Base-by-base conservation (phyloP, 257 asterid species). In the Salvia rosmarinus region DNA sequence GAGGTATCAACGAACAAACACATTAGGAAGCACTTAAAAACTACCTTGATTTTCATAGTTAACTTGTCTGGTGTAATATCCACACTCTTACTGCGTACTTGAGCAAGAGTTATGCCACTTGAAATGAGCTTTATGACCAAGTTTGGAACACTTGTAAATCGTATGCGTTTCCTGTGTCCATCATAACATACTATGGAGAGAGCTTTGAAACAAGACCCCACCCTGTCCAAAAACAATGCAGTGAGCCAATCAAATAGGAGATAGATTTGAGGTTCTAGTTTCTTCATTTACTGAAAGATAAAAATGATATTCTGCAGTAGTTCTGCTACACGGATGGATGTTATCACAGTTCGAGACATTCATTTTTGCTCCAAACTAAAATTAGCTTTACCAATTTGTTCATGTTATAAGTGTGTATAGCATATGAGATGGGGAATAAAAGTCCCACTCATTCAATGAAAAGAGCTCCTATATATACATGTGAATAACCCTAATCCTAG, bases 161-260 rank as follows among this genome's bases (percentile, higher is more conserved):
- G 73, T 50, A 81, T 64, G 9, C 67, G 60, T 70, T 87, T 89
- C 70, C 52, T 37, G 68, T 72, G 77, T 77, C 23, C 73, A 80
- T 89, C 96, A 57, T 50, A 76, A 79, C 90, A 87, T 34, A 70
- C 87, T 76, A 89, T 42, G 2, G 55, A 59, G 44, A 87, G 64
- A 60, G 72, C 35, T 37, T 77, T 82, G 67, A 74, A 75, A 73
- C 16, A 64, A 23, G 78, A 75, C 34, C 89, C 96, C 72, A 84
- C 82, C 82, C 96, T 85, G 89, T 73, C 58, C 67, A 82, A 50
- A 46, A 61, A 75, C 16, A 34, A 61, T 19, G 12, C 20, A 46
- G 43, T 23, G 47, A 67, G 35, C 4, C 49, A 11, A 47, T 32
- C 62, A 57, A 16, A n/a, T 16, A 63, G 25, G 39, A 2, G 42